phyloP scores from a whole-genome alignment of 73 alveolate genomes.

The Breviolum minutum region DNA sequence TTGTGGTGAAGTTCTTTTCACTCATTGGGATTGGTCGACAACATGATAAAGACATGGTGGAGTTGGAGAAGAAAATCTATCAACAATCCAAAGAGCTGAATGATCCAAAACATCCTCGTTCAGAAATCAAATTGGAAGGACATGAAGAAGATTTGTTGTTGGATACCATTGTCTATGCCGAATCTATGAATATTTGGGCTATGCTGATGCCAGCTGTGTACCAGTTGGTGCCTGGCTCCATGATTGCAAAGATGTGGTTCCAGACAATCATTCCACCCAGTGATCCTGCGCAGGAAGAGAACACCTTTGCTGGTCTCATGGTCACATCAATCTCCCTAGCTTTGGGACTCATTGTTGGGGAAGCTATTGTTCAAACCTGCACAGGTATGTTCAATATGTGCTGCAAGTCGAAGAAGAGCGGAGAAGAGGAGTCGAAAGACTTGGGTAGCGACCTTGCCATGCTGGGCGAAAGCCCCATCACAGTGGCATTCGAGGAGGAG shows the following conservation, averaged over 20 bases:
- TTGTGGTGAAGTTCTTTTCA: conserved; percentile 36
- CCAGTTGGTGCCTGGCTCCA: conserved; percentile 93
- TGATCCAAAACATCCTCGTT: conserved; percentile 52
- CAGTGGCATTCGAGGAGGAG: neutral
- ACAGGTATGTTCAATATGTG: neutral
- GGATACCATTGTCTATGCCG: conserved; percentile 89
- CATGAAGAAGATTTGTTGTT: conserved; percentile 70
- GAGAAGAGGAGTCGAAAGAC: neutral
- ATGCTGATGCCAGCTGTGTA: conserved; percentile 93
- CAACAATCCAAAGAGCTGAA: conserved; percentile 63
- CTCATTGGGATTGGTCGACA: conserved; percentile 66
- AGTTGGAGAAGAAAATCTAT: conserved; percentile 79
- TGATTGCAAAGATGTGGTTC: conserved; percentile 94
- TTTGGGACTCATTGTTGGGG: conserved; percentile 71
- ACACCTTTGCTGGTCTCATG: conserved; percentile 92
- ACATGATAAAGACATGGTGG: conserved; percentile 56
- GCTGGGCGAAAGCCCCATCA: neutral
- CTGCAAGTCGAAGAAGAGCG: neutral
- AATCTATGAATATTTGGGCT: conserved; percentile 87
- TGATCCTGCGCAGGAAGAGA: neutral
- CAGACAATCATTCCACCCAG: conserved; percentile 89
- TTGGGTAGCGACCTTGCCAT: neutral
- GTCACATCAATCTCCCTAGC: conserved; percentile 84
- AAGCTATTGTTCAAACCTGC: conserved; percentile 42
- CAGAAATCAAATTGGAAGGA: conserved; percentile 44